Percentiles rank a stretch among this genome's conserved stretches.
These are phyloP conservation scores for Nicotiana paniculata DNA, from an alignment of 257 asterid genomes.

Conservation along the genomic window DNA sequence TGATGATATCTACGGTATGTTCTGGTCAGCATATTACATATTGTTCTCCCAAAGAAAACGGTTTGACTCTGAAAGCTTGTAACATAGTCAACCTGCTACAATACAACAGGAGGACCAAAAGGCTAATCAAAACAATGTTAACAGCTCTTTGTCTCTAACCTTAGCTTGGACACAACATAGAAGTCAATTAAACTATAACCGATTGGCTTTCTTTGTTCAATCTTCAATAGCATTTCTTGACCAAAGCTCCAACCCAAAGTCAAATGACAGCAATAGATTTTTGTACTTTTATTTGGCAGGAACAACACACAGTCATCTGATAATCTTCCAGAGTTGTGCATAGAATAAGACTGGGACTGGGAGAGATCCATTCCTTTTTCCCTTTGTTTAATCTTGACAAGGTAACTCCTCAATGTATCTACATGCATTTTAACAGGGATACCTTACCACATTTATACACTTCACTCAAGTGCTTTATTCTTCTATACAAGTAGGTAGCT, in stretches of 20 bases:
- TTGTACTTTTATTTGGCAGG: background rate
- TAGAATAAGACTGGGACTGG: background rate
- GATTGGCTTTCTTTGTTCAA: background rate
- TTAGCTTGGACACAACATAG: background rate
- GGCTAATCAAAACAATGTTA: background rate
- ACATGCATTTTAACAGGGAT: background rate
- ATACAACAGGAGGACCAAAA: no score
- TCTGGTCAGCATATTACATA: no score
- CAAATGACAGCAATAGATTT: background rate
- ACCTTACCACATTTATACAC: slow-evolving; percentile 1
- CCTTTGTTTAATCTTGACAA: background rate
- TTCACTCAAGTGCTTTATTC: background rate
- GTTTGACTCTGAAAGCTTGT: no score
- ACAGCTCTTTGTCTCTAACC: background rate
- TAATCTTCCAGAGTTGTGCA: background rate
- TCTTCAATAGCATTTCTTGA: background rate
- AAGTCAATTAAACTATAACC: background rate
- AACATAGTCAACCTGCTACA: no score
- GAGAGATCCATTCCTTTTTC: background rate
- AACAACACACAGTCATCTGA: background rate
- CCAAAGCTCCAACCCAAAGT: background rate
- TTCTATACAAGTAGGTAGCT: background rate
- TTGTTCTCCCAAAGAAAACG: no score
- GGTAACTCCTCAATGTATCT: background rate
- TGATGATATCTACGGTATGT: no score